Base-by-base conservation (phyloP, 2,329 filamentous ascomycete genomes). In the Penicillium sp. region DNA sequence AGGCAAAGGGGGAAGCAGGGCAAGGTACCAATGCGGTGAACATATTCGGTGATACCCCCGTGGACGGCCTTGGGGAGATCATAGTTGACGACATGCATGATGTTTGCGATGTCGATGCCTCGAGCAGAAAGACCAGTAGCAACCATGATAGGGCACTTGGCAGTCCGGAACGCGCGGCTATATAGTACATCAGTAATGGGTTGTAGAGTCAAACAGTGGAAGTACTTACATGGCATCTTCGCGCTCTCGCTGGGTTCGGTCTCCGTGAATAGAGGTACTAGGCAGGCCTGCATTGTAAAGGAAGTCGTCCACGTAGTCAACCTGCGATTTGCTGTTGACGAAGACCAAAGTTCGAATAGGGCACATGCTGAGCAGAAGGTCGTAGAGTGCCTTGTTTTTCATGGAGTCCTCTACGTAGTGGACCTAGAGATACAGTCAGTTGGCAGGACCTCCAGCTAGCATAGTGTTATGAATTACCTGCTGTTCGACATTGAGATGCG, bases 1-100 rank as follows among this genome's bases (percentile, higher is more conserved):
- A 24, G 14, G 7, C 35, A 8, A 37, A 7, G 13, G n/a, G 10
- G 5, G 6, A 3, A 23, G 9, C 34, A 36, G 34, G 13, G 20
- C 55, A 6, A 62, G 77, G 70, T 80, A 88, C 86, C 93, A 64
- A 97, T 97, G 10, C 93, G 88, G 64, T 98, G 93, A 22, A 86
- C 83, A 59, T 97, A 98, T 66, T 97, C 93, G 40, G 87, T 83
- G 46, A 96, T 95, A 2, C 90, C 91, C n/a, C 89, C 89, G 57
- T 91, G 78, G 0, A 81, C 74, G 35, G 76, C 70, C 4, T 77
- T 82, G 0, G 91, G 91, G 1, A 97, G 74, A 51, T 97, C 90
- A 58, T 84, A 97, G 71, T 98, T 97, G 77, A 98, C 85, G 50
- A 98, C 86, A 54, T 95, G 89, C 74, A 84, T 82, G 5, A 97